phyloP scores from a whole-genome alignment of 2,329 filamentous ascomycete genomes.

The Aspergillus tubingensis region DNA sequence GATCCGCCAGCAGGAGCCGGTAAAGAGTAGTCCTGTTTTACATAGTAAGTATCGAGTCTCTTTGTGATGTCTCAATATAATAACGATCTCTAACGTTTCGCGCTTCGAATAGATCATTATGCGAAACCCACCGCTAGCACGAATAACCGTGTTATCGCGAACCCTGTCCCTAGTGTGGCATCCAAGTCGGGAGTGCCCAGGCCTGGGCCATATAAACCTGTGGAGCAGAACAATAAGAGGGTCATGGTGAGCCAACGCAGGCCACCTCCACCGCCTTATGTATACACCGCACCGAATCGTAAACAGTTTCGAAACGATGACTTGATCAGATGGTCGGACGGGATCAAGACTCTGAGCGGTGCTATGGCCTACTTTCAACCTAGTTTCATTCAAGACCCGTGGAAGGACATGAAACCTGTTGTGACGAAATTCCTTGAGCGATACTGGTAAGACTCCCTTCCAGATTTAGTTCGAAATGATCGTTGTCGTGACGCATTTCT shows the following conservation, averaged over 20 bases:
- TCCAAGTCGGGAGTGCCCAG: not conserved
- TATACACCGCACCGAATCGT: conserved; percentile 29
- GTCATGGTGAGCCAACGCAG: not conserved
- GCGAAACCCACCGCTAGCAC: not conserved
- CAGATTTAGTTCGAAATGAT: not conserved
- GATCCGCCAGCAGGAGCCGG: not conserved
- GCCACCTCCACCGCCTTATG: not conserved
- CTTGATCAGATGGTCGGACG: conserved; percentile 18
- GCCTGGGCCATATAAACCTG: too few species aligned
- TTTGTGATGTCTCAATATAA: not conserved
- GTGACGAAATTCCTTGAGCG: conserved; percentile 3
- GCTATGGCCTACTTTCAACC: conserved; percentile 21
- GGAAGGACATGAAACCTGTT: conserved; percentile 17
- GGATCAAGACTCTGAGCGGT: conserved; percentile 15
- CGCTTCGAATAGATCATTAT: not conserved
- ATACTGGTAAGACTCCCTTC: conserved; percentile 8
- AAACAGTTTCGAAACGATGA: conserved; percentile 18
- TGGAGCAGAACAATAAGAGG: not conserved
- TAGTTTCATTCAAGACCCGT: conserved; percentile 25
- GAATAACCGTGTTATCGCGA: not conserved
- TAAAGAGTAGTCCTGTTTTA: not conserved
- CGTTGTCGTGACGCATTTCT: not conserved
- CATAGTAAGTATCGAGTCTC: not conserved
- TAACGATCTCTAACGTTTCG: not conserved
- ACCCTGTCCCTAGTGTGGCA: not conserved